Evolutionary conservation across 257 asterid genomes (phyloP), one percentile per base, ranked within the genome.

Genomic region (Solanum virginianum): DNA sequence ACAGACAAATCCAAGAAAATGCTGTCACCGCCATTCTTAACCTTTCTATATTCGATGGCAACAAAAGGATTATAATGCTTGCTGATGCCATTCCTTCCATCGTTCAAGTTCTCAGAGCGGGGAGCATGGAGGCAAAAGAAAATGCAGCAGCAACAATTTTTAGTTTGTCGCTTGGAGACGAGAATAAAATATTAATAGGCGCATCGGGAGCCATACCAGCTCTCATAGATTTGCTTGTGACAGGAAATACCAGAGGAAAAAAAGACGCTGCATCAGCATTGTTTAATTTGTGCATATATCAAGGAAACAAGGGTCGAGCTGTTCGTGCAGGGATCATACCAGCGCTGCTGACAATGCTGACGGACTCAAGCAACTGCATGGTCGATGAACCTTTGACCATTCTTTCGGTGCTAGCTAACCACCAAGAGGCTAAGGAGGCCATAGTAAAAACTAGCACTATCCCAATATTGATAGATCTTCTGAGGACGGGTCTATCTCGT

Each of bases 81-180:
- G 97, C 97, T 10, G 93, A 94, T 43, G 98, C 99, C 10, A 84
- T 96, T 87, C 98, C 99, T 51, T 95, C 98, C 9, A 90, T 96
- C 29, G 98, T 96, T 57, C 98, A 92, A 84, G 94, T 94, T 87
- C 98, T 96, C 81, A 87, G 99, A 85, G 90, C 95, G 0, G 98
- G 98, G 84, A 93, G 95, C 93, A 92, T 86, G 92, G 99, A 94
- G 85, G 97, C 99, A 17, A 91, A 93, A 85, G 99, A 96, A 62
- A 96, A 96, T 69, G 94, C 99, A 0, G 98, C 99, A 1, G 99
- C 99, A 26, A 94, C 99, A 83, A 93, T 96, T 62, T 96, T 96
- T 81, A 90, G 98, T 84, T 72, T 96, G 83, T 96, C 99, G 5
- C 90, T 96, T 3, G 98, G 94, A 4, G 97, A 96, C 36, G 99